Base-by-base conservation (phyloP, 371 early-diverging fungal species). In the Phascolomyces articulosus region DNA sequence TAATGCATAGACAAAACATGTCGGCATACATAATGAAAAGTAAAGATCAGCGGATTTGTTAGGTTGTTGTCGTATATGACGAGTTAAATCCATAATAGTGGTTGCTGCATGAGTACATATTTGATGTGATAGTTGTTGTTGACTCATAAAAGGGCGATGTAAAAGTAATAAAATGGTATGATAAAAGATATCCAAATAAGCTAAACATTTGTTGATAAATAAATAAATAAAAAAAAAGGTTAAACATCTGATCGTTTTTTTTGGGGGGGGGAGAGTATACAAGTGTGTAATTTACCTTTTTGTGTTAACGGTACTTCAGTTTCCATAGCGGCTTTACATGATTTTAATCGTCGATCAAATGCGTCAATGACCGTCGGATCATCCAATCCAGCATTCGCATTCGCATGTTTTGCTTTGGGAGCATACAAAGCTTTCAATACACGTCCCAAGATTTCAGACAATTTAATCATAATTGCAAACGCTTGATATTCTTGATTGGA, bases 121-220 rank as follows among this genome's bases (percentile, higher is more conserved):
- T 18, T 60, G 60, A 2, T 47, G 66, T 8, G 66, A 66, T 27
- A 59, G 24, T 11, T 59, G 38, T 4, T 47, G 47, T 4, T 47
- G 47, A n/a, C 18, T 26, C 44, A 76, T 68, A 61, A 83, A 89
- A 0, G 87, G 89, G 28, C 87, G 69, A 65, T 86, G 87, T 23
- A 87, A 65, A 20, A 89, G 62, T 29, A 87, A 66, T 40, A 85
- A 59, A 9, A 80, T 64, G 13, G 81, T 80, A 48, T 85, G 75
- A 44, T 85, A 85, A 20, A 71, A 79, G 66, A 88, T 72, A n/a
- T 77, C 77, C n/a, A 86, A 54, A 28, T 77, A 79, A 21, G 76
- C 84, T 66, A 73, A 71, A 54, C 11, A 34, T 9, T 31, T 7
- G 6, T 4, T 2, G 15, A 2, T 6, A 34, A 34, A 34, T 34